Evolutionary conservation across 139 green algal genomes (phyloP).

Genomic region (Pleodorina starrii): DNA sequence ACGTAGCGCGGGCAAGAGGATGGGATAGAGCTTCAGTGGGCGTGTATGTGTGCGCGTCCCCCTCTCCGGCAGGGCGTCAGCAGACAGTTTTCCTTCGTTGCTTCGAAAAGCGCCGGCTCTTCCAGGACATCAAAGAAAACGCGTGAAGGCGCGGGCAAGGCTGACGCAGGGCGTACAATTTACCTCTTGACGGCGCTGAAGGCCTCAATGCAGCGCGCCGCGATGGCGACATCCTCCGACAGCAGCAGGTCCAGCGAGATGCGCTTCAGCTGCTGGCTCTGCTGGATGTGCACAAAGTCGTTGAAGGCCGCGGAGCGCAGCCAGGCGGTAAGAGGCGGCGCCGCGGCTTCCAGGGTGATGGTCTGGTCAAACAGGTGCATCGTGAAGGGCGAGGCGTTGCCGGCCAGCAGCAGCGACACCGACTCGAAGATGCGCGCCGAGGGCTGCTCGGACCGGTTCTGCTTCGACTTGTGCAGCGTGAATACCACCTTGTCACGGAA

Average conservation of each 20-base stretch:
- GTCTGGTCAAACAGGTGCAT: slow-evolving; percentile 55
- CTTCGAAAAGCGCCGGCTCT: no score
- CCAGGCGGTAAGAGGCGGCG: slow-evolving; percentile 53
- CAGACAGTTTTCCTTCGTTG: no score
- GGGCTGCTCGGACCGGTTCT: slow-evolving; percentile 60
- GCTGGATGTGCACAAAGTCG: slow-evolving; percentile 56
- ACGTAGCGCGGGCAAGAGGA: no score
- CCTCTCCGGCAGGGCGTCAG: no score
- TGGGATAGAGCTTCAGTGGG: no score
- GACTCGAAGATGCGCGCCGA: slow-evolving; percentile 48
- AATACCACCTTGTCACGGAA: slow-evolving; percentile 59
- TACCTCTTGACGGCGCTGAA: slow-evolving; percentile 80
- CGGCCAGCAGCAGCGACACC: slow-evolving; percentile 58
- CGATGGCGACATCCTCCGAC: slow-evolving; percentile 68
- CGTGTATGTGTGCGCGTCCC: no score
- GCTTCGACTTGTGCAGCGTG: slow-evolving; percentile 65
- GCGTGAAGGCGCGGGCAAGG: no score
- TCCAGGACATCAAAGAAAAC: no score
- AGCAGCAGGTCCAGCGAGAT: slow-evolving; percentile 63
- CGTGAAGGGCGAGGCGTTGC: slow-evolving; percentile 61
- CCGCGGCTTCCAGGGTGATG: slow-evolving; percentile 53
- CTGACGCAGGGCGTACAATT: no score
- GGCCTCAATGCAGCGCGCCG: slow-evolving; percentile 80
- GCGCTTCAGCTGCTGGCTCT: slow-evolving; percentile 48
- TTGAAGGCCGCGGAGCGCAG: slow-evolving; percentile 60